Evolutionary conservation across 108 stramenopile genomes (phyloP).

Genomic region (Cyclostephanos invisitatus): DNA sequence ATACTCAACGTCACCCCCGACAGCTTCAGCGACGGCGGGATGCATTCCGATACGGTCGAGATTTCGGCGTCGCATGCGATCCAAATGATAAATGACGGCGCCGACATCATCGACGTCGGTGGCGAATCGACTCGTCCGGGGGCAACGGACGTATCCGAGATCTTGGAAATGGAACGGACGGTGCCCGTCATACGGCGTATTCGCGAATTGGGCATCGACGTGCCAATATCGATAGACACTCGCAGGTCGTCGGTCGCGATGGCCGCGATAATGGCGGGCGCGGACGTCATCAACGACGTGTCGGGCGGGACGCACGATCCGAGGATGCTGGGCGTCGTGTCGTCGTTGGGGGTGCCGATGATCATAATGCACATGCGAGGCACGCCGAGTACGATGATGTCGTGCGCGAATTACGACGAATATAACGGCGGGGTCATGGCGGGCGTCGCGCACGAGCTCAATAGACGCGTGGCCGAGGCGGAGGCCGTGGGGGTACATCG

Average conservation of each 20-base stretch:
- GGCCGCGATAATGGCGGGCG: slow-evolving; percentile 90
- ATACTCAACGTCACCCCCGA: slow-evolving; percentile 97
- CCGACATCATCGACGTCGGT: slow-evolving; percentile 92
- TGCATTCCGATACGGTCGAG: slow-evolving; percentile 49
- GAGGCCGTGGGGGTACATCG: slow-evolving; percentile 76
- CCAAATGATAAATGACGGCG: slow-evolving; percentile 84
- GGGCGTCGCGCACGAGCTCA: slow-evolving; percentile 69
- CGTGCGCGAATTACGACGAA: slow-evolving; percentile 61
- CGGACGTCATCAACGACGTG: slow-evolving; percentile 96
- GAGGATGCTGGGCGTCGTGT: slow-evolving; percentile 85
- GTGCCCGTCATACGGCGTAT: slow-evolving; percentile 85
- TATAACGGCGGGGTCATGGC: slow-evolving; percentile 58
- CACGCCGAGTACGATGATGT: slow-evolving; percentile 90
- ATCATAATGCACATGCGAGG: slow-evolving; percentile 97
- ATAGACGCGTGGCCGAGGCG: slow-evolving; percentile 62
- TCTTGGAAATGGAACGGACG: slow-evolving; percentile 82
- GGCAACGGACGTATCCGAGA: slow-evolving; percentile 67
- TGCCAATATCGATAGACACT: slow-evolving; percentile 95
- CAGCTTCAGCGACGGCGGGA: slow-evolving; percentile 96
- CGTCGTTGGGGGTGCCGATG: slow-evolving; percentile 78
- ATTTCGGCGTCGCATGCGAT: slow-evolving; percentile 77
- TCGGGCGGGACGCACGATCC: slow-evolving; percentile 91
- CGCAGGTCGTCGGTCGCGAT: slow-evolving; percentile 83
- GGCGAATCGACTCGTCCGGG: slow-evolving; percentile 96
- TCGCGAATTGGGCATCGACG: slow-evolving; percentile 62